Percentiles rank a stretch among this genome's conserved stretches.
Evolutionary conservation across 371 early-diverging fungal species (phyloP).

Genomic region (Ecytonucleospora hepatopenaei): DNA sequence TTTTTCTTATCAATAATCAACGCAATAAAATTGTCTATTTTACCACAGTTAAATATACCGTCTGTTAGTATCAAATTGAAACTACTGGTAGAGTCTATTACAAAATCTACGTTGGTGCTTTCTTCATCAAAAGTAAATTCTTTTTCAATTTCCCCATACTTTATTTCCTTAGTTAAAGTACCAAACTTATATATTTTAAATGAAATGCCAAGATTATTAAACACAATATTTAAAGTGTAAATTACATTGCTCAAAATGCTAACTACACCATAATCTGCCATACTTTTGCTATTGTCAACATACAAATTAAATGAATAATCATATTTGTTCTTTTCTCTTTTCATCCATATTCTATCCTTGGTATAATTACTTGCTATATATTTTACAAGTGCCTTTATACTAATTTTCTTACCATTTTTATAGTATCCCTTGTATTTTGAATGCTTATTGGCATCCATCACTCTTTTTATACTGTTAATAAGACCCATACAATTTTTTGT

Average conservation of each 20-base stretch:
- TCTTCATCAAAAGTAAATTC: conserved; percentile 35
- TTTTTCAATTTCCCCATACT: neutral
- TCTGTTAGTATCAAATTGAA: conserved; percentile 50
- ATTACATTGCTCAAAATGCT: conserved; percentile 25
- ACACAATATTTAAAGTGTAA: conserved; percentile 24
- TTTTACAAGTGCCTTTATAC: conserved; percentile 95
- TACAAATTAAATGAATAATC: conserved; percentile 91
- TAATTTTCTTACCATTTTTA: conserved; percentile 91
- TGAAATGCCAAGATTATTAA: conserved; percentile 45
- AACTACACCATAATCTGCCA: conserved; percentile 59
- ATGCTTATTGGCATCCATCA: conserved; percentile 85
- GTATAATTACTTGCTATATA: conserved; percentile 93
- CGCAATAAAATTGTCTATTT: conserved; percentile 34
- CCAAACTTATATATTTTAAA: conserved; percentile 52
- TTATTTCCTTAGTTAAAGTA: neutral
- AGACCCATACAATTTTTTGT: conserved; percentile 28
- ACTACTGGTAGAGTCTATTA: conserved; percentile 32
- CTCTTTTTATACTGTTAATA: conserved; percentile 69
- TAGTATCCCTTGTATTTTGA: conserved; percentile 93
- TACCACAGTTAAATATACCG: conserved; percentile 35
- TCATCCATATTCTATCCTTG: conserved; percentile 98
- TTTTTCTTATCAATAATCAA: conserved; percentile 37
- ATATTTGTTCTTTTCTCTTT: conserved; percentile 82
- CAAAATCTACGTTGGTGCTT: conserved; percentile 34
- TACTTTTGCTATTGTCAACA: conserved; percentile 91